phyloP scores from a whole-genome alignment of 495 filamentous ascomycete species.

The Penicillium diatomitis region DNA sequence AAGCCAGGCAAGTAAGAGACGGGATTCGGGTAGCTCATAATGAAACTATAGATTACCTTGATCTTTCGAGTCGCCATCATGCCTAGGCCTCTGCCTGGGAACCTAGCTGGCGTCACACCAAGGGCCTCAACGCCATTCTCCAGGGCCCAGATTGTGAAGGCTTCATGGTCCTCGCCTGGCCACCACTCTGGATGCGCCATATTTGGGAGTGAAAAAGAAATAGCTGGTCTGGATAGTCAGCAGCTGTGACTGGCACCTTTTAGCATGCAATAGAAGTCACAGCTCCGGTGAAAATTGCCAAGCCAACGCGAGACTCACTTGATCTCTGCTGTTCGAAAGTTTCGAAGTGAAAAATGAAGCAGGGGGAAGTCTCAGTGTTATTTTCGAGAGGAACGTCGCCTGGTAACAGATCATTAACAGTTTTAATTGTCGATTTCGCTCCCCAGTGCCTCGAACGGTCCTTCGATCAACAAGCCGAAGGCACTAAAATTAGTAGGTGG shows the following conservation, averaged over 20 bases:
- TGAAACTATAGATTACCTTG: conserved; percentile 34
- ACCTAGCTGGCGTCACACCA: conserved; percentile 48
- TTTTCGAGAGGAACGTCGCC: not conserved
- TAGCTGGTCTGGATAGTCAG: not conserved
- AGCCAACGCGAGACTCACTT: no score
- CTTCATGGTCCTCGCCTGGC: conserved; percentile 38
- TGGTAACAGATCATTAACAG: not conserved
- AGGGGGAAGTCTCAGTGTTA: not conserved
- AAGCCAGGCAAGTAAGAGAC: no score
- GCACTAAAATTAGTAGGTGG: not conserved
- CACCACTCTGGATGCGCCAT: conserved; percentile 26
- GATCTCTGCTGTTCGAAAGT: no score
- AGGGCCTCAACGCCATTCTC: conserved; percentile 47
- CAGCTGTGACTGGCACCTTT: not conserved
- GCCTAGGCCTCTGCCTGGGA: conserved; percentile 63
- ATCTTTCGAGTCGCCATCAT: conserved; percentile 59
- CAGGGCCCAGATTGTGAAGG: conserved; percentile 55
- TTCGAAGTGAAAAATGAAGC: no score
- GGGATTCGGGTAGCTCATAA: no score
- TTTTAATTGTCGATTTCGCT: no score
- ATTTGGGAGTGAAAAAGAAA: not conserved
- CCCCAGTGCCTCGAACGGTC: not conserved
- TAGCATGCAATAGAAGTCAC: not conserved
- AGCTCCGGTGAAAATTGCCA: no score
- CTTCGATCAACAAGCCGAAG: not conserved